Conservation (phyloP, 2,329 filamentous ascomycete species). For the Colletotrichum chrysophilum region DNA sequence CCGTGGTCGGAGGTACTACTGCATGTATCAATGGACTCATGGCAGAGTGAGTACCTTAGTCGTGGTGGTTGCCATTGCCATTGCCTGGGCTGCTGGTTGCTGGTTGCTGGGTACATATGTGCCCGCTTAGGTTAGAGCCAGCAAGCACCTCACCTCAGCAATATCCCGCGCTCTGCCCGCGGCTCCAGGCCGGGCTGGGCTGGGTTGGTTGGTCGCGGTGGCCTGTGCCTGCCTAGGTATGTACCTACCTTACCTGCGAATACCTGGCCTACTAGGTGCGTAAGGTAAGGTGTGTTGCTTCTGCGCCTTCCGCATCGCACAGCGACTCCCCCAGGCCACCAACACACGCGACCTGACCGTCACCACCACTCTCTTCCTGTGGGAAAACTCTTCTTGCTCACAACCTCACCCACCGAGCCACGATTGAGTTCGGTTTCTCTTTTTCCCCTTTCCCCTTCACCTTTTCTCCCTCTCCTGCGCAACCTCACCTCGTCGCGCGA, state of each 20-base stretch:
- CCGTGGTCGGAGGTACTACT: not conserved
- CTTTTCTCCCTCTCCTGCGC: not conserved
- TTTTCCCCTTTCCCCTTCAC: not conserved
- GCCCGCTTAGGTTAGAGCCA: not conserved
- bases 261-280: not conserved
- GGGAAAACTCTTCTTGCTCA: constrained; percentile 21
- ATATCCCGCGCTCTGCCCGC: not conserved
- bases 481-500: constrained; percentile 7
- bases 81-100: not conserved
- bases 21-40: not conserved
- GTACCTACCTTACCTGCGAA: not conserved
- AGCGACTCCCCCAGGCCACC: not conserved
- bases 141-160: not conserved
- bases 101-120: not conserved
- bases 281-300: not conserved
- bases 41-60: not conserved
- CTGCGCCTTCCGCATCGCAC: constrained; percentile 9
- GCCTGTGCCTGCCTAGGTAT: constrained; percentile 1
- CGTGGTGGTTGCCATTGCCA: not conserved
- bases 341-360: constrained; percentile 21
- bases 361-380: not conserved
- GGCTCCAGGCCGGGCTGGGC: not conserved
- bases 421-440: constrained; percentile 9
- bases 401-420: constrained; percentile 14
- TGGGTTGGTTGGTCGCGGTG: not conserved